phyloP scores from a whole-genome alignment of 164 flowering plant species.

The Paratinospora sagittata region DNA sequence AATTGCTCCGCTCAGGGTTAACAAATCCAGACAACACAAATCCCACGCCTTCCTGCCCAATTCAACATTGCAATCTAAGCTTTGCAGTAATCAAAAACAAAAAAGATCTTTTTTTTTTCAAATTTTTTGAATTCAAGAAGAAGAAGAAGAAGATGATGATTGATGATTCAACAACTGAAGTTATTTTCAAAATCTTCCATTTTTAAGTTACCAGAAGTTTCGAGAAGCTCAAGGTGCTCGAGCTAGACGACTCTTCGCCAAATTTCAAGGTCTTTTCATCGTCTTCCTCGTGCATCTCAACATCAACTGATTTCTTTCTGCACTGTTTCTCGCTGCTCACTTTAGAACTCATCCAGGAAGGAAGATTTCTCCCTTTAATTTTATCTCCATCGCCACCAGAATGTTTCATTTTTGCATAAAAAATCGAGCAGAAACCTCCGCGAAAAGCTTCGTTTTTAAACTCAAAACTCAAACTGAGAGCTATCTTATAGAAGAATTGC shows the following conservation, averaged over 20 bases:
- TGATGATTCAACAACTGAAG: background rate
- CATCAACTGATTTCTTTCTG: slow-evolving; percentile 27
- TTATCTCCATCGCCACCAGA: too few relatives aligned
- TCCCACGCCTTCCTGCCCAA: slow-evolving; percentile 82
- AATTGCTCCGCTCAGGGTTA: slow-evolving; percentile 72
- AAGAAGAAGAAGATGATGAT: background rate
- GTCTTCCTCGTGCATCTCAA: background rate
- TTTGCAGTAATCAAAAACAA: too few relatives aligned
- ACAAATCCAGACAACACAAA: slow-evolving; percentile 94
- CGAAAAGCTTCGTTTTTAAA: too few relatives aligned
- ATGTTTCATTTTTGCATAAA: too few relatives aligned
- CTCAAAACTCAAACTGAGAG: too few relatives aligned
- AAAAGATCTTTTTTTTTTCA: too few relatives aligned
- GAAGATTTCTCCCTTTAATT: slow-evolving; percentile 38
- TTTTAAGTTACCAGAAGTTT: slow-evolving; percentile 49
- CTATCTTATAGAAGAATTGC: too few relatives aligned
- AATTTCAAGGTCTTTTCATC: slow-evolving; percentile 9
- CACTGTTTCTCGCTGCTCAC: slow-evolving; percentile 17
- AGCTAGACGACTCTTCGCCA: slow-evolving; percentile 10
- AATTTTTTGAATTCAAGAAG: background rate
- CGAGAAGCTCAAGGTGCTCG: slow-evolving; percentile 28
- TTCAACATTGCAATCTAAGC: background rate
- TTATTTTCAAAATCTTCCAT: background rate
- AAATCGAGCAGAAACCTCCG: too few relatives aligned
- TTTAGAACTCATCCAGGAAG: slow-evolving; percentile 71